These are phyloP conservation scores for Suillus decipiens DNA, from an alignment of 768 basidiomycete genomes.

Conservation along the genomic window DNA sequence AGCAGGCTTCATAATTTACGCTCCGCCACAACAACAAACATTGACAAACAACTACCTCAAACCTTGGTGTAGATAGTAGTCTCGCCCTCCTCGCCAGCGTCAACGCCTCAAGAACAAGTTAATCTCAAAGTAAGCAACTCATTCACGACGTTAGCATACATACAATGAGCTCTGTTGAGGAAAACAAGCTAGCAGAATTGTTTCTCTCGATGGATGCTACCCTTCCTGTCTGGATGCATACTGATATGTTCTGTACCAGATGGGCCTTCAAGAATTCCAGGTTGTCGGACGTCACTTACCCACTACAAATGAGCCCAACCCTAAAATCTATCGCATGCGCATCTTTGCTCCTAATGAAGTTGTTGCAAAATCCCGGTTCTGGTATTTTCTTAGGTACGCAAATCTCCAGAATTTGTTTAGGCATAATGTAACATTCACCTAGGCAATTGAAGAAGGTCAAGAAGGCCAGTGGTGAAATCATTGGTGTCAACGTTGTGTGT, in stretches of 20 bases:
- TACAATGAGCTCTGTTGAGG: not conserved
- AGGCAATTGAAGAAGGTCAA: constrained; percentile 99
- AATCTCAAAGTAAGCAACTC: constrained; percentile 31
- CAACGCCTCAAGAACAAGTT: constrained; percentile 28
- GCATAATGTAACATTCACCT: not conserved
- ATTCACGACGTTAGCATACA: not conserved
- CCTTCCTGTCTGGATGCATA: constrained; percentile 19
- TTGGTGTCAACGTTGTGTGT: constrained; percentile 97
- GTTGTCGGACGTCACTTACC: constrained; percentile 98
- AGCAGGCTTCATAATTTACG: not conserved
- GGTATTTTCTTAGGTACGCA: constrained; percentile 94
- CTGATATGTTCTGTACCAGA: constrained; percentile 40
- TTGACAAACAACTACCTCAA: constrained; percentile 26
- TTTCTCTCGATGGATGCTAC: constrained; percentile 35
- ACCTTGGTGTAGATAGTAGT: constrained; percentile 8
- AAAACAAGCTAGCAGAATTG: not conserved
- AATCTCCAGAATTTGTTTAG: not conserved
- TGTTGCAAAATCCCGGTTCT: constrained; percentile 99
- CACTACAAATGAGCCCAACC: constrained; percentile 87
- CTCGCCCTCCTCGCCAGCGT: constrained; percentile 30
- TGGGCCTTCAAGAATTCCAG: constrained; percentile 90
- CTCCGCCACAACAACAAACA: constrained; percentile 24
- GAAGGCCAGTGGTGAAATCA: constrained; percentile 98
- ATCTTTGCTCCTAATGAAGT: constrained; percentile 99
- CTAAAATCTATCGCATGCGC: constrained; percentile 99